These are phyloP conservation scores for Dothiorella sarmentorum DNA, from an alignment of 2,329 filamentous ascomycete genomes.

Conservation along the genomic window DNA sequence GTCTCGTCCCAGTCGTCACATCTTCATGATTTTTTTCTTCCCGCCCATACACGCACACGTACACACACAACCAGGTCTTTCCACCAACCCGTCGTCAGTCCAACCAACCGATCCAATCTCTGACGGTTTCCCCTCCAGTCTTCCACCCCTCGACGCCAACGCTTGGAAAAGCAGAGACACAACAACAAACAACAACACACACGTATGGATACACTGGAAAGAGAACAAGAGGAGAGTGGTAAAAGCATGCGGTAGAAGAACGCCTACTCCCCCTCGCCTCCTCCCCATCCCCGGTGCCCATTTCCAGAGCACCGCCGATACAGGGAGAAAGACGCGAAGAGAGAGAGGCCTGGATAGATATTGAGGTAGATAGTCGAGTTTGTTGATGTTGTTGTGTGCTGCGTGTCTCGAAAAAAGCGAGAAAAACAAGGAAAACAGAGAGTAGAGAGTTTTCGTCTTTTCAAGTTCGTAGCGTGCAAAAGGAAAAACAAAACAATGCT, in stretches of 20 bases:
- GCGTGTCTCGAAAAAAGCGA: neutral
- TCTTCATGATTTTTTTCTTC: no score
- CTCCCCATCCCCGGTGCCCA: neutral
- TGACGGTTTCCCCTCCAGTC: no score
- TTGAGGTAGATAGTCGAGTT: neutral
- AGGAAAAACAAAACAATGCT: neutral
- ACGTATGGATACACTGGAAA: constrained; percentile 11
- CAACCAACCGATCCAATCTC: neutral
- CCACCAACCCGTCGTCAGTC: neutral
- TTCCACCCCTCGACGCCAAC: constrained; percentile 3
- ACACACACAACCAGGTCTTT: no score
- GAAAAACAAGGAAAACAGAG: neutral
- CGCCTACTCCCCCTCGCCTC: no score
- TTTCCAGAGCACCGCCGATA: neutral
- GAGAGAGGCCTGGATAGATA: neutral
- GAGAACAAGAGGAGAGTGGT: neutral
- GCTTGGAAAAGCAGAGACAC: neutral
- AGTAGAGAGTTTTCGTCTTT: constrained; percentile 12
- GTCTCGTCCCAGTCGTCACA: no score
- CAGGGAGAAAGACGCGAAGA: neutral
- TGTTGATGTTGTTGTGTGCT: neutral
- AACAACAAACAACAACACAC: neutral
- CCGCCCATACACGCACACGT: no score
- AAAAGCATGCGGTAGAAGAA: neutral
- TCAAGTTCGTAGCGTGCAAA: constrained; percentile 1